Evolutionary conservation across 1,139 yeast species (phyloP).

Genomic region (Debaryomyces nepalensis): DNA sequence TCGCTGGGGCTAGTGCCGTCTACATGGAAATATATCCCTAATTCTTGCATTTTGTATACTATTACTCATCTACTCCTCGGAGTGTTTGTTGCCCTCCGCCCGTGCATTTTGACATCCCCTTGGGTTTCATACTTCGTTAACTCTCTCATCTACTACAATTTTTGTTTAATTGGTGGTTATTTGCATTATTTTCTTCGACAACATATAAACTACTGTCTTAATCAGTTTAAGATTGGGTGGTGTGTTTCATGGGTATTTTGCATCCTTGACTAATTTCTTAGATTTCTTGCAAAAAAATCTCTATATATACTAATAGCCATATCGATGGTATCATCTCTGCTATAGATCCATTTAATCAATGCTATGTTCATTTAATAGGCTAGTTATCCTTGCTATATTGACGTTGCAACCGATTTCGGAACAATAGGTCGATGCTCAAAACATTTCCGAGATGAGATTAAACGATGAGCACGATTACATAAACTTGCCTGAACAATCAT

Average conservation of each 20-base stretch:
- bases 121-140: no score
- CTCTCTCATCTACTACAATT: no score
- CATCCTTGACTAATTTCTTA: not conserved
- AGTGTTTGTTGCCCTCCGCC: no score
- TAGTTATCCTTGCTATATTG: constrained; percentile 1
- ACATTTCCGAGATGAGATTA: not conserved
- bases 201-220: no score
- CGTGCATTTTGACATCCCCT: no score
- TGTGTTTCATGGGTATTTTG: no score
- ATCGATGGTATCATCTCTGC: not conserved
- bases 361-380: no score
- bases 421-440: constrained; percentile 3
- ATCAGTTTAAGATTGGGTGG: no score
- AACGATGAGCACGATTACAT: constrained; percentile 4
- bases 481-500: not conserved
- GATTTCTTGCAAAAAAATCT: not conserved
- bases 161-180: no score
- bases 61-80: no score
- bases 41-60: constrained; percentile 2
- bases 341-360: not conserved
- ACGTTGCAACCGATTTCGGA: constrained; percentile 7
- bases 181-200: no score
- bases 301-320: not conserved
- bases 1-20: no score
- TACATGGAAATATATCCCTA: not conserved